These are phyloP conservation scores for Debaryomycetaceae sp. DNA, from an alignment of 1,139 yeast species.

Conservation along the genomic window DNA sequence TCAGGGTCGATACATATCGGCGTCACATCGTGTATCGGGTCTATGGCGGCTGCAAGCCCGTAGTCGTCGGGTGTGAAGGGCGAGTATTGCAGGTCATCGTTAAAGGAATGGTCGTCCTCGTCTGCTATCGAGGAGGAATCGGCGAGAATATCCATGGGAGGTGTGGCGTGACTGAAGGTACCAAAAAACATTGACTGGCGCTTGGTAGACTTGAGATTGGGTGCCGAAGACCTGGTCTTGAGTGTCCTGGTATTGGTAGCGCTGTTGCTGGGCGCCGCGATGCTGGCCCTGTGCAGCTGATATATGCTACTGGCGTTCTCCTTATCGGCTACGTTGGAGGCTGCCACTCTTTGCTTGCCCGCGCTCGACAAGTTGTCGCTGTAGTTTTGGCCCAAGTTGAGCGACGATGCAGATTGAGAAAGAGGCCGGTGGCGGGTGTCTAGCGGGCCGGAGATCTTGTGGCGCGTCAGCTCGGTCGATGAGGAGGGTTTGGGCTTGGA, in stretches of 20 bases:
- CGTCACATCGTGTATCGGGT: constrained; percentile 6
- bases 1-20: constrained; percentile 6
- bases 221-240: constrained; percentile 22
- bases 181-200: constrained; percentile 9
- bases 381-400: constrained; percentile 12
- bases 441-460: no score
- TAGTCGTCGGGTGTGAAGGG: constrained; percentile 7
- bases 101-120: constrained; percentile 6
- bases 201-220: constrained; percentile 14
- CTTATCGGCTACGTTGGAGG: constrained; percentile 5
- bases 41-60: background rate
- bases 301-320: constrained; percentile 11
- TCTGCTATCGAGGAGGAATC: constrained; percentile 4
- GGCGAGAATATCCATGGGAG: constrained; percentile 6
- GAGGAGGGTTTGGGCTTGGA: constrained; percentile 1
- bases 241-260: constrained; percentile 10
- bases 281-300: constrained; percentile 8
- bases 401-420: constrained; percentile 13
- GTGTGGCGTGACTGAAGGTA: constrained; percentile 8
- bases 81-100: constrained; percentile 6
- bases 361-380: constrained; percentile 11
- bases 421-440: constrained; percentile 18
- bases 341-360: constrained; percentile 10
- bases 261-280: constrained; percentile 4
- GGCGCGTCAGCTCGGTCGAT: constrained; percentile 5